A percentile compares a stretch with the other conserved stretches of the same genome.
Conservation (phyloP, 768 basidiomycete species). For the Xerocomellus dryophilus region DNA sequence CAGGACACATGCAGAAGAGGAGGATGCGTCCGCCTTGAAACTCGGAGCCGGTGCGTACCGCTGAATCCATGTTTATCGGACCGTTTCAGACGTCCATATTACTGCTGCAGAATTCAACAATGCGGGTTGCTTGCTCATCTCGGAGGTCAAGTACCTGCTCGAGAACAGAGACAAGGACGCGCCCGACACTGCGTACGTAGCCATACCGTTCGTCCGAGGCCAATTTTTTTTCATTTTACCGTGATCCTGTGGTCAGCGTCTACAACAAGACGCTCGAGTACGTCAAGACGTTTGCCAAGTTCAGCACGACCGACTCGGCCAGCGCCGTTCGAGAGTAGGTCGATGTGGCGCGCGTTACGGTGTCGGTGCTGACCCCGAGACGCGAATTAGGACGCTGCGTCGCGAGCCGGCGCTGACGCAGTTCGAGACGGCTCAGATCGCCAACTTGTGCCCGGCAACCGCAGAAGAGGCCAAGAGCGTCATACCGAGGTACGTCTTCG, state of each 20-base stretch:
- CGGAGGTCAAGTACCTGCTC: constrained; percentile 87
- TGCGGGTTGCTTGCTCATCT: constrained; percentile 85
- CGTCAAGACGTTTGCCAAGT: constrained; percentile 88
- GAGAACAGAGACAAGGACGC: constrained; percentile 86
- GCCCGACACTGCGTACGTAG: constrained; percentile 75
- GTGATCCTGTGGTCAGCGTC: constrained; percentile 48
- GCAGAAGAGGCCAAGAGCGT: constrained; percentile 91
- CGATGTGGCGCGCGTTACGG: not conserved
- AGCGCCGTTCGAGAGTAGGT: constrained; percentile 85
- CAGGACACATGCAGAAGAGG: constrained; percentile 67
- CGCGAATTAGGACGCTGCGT: constrained; percentile 59
- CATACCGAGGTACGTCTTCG: constrained; percentile 65
- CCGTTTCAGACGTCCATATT: not conserved
- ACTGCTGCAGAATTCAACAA: constrained; percentile 75
- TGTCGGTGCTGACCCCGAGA: not conserved
- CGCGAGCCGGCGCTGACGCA: constrained; percentile 79
- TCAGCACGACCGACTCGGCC: constrained; percentile 80
- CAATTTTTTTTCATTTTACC: too few species aligned
- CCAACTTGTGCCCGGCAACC: constrained; percentile 83
- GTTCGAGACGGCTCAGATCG: constrained; percentile 91
- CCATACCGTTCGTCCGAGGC: not conserved
- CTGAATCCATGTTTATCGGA: too few species aligned
- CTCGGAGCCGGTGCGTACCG: constrained; percentile 60
- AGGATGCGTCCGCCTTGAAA: constrained; percentile 82
- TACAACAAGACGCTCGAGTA: constrained; percentile 93